Percentiles rank a stretch among this genome's conserved stretches.
Evolutionary conservation across 306 rosid genomes (phyloP).

Genomic region (Quillaja saponaria): DNA sequence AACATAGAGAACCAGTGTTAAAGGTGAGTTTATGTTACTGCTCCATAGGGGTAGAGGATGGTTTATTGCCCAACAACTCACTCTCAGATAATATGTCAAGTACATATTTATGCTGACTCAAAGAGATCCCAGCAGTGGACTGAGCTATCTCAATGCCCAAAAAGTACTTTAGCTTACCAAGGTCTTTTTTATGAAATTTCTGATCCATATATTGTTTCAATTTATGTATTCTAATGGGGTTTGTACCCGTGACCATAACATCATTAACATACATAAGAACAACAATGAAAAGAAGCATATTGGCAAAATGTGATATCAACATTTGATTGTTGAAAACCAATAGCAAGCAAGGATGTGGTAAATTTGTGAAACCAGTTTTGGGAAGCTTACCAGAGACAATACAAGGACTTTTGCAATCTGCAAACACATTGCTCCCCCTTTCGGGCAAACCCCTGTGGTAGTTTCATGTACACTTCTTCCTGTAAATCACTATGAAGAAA

Average conservation of each 20-base stretch:
- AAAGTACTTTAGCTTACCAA: background rate
- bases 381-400: background rate
- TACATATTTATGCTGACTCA: background rate
- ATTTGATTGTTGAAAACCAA: background rate
- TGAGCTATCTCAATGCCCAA: background rate
- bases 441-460: background rate
- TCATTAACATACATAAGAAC: slow-evolving; percentile 2
- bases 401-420: background rate
- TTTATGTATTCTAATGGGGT: background rate
- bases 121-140: no score
- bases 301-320: background rate
- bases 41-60: background rate
- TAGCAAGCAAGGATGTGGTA: background rate
- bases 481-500: background rate
- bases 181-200: background rate
- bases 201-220: background rate
- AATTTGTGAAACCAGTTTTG: background rate
- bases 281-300: background rate
- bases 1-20: background rate
- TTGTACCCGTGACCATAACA: background rate
- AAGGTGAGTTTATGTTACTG: background rate
- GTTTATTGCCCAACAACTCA: background rate
- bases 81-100: background rate
- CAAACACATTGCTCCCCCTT: background rate
- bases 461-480: background rate